These are phyloP conservation scores for Periconia sp. DNA, from an alignment of 2,329 filamentous ascomycete species.

Conservation along the genomic window DNA sequence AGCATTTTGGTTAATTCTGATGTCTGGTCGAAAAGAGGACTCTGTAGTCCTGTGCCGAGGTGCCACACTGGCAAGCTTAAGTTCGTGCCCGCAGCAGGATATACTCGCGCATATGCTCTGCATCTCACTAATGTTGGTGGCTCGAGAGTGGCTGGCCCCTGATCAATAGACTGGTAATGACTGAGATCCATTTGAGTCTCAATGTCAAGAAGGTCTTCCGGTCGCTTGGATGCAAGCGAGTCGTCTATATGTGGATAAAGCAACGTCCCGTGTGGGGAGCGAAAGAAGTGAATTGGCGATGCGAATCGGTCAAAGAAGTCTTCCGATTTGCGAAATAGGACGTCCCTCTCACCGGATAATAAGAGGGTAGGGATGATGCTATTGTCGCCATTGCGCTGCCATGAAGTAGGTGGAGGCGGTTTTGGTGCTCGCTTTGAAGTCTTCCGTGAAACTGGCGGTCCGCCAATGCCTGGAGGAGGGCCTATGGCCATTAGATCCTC, in stretches of 20 bases:
- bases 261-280: constrained; percentile 47
- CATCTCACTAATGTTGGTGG: constrained; percentile 33
- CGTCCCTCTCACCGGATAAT: constrained; percentile 41
- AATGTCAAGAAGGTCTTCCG: constrained; percentile 33
- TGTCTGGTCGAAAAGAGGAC: constrained; percentile 48
- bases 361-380: constrained; percentile 30
- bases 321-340: constrained; percentile 50
- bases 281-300: constrained; percentile 58
- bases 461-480: constrained; percentile 15
- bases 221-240: constrained; percentile 30
- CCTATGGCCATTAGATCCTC: constrained; percentile 26
- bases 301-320: constrained; percentile 58
- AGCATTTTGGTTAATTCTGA: constrained; percentile 49
- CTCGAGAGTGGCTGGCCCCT: constrained; percentile 8
- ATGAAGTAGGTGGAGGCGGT: constrained; percentile 26
- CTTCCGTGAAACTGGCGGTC: constrained; percentile 10
- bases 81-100: constrained; percentile 48
- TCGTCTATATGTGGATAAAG: constrained; percentile 32
- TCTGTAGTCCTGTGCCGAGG: constrained; percentile 46
- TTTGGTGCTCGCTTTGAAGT: constrained; percentile 26
- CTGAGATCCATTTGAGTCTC: constrained; percentile 35
- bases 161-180: constrained; percentile 33
- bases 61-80: constrained; percentile 50
- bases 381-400: constrained; percentile 35
- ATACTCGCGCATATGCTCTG: constrained; percentile 47